Evolutionary conservation across 2,329 filamentous ascomycete genomes (phyloP), one percentile per base, ranked within the genome.

Genomic region (Niveomyces coronatus): DNA sequence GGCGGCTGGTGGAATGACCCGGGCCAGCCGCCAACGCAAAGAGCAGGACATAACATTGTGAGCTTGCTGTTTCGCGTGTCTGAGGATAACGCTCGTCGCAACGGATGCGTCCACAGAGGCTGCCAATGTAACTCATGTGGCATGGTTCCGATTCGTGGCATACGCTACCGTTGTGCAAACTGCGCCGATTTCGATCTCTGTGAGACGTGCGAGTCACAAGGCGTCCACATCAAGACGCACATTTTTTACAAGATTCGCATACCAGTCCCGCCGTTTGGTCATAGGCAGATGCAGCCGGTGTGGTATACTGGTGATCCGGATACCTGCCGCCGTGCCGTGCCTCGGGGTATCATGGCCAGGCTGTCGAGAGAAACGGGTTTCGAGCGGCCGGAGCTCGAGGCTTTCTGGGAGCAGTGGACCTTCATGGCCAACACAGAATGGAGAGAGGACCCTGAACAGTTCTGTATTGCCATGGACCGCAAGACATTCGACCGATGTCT

Each of bases 101-200:
- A 91, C 54, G 84, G 86, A 15, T 94, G 91, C 53, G 82, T 95
- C 16, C 91, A 98, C 57, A 75, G 89, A 10, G 89, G 91, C 10
- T 93, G 94, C 44, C 82, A 82, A 26, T 98, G 91, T 56, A 94
- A 96, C 57, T 78, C 78, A 35, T 98, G 91, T 51, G 84, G 84
- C 39, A 78, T 83, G 51, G 78, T 85, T 35, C 89, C 91, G 10
- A 96, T 98, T 44, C 81, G 85, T 37, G 91, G 91, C 13, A 82
- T 94, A 44, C 77, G 91, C 41, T 98, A 94, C 64, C 82, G 88
- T 43, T 98, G 91, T 60, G 81, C 87, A 49, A 96, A 98, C 62
- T 98, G 91, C 56, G 78, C 85, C 47, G 89, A 98, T 60, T 96
- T 87, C 55, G 91, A 98, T 55, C 75, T 98, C 3, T 98, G 91